Conservation (phyloP, 208 protist genomes). For the Wallacemonas sp. region DNA sequence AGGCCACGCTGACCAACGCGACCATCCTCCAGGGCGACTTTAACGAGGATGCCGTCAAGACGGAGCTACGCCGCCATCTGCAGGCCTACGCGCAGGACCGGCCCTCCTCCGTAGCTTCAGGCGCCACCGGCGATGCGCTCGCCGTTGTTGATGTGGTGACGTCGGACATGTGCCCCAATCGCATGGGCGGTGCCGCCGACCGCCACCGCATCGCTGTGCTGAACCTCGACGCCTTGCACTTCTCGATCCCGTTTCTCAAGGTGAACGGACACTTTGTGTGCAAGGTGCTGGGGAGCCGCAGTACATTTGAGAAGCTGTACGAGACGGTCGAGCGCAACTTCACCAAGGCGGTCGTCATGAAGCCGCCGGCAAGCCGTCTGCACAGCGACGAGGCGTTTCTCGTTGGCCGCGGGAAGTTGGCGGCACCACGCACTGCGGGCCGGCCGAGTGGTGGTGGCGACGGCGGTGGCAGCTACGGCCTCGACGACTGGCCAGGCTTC, state of each 20-base stretch:
- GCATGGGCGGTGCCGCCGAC: slow-evolving; percentile 63
- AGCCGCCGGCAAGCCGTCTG: slow-evolving; percentile 68
- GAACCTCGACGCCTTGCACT: slow-evolving; percentile 48
- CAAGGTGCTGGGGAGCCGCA: slow-evolving; percentile 69
- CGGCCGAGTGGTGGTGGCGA: slow-evolving; percentile 10
- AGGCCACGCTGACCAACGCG: slow-evolving; percentile 54
- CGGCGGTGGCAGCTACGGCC: slow-evolving; percentile 35
- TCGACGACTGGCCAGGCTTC: slow-evolving; percentile 79
- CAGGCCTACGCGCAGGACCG: neutral
- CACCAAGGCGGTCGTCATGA: slow-evolving; percentile 46
- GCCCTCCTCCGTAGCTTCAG: neutral
- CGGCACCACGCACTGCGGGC: slow-evolving; percentile 14
- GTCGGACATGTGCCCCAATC: slow-evolving; percentile 88
- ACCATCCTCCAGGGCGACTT: slow-evolving; percentile 82
- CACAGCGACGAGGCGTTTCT: slow-evolving; percentile 79
- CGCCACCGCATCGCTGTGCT: slow-evolving; percentile 66
- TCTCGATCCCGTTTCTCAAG: slow-evolving; percentile 51
- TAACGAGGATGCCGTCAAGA: slow-evolving; percentile 39
- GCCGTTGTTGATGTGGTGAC: slow-evolving; percentile 64
- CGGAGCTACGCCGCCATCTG: slow-evolving; percentile 38
- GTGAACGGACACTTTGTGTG: slow-evolving; percentile 77
- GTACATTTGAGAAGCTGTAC: slow-evolving; percentile 55
- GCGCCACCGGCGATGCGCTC: neutral
- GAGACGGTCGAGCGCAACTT: slow-evolving; percentile 37
- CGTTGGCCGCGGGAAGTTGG: slow-evolving; percentile 45